Evolutionary conservation across 2,329 filamentous ascomycete genomes (phyloP), one percentile per base, ranked within the genome.

Genomic region (Aurifilum marmelostoma): DNA sequence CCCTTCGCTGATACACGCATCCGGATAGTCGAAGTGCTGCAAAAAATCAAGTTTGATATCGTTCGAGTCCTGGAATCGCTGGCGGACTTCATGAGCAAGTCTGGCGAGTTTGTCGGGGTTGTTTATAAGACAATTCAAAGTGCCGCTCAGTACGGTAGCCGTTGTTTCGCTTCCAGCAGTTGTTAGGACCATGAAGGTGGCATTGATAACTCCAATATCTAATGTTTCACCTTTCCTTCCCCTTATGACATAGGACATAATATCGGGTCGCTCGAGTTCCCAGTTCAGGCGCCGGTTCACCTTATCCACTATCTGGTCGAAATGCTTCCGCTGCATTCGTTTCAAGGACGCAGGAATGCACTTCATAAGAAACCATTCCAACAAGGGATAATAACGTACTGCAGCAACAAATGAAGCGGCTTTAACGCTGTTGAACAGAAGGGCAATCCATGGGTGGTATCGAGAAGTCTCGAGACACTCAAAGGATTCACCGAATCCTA

Each of bases 401-500:
- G 74, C 72, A 0, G 70, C 67, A 12, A 74, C 68, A 27, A 70
- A 75, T 1, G 71, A 68, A 3, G 73, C 72, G 1, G 73, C 73
- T 27, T 75, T 75, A 43, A 76, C 69, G 50, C 70, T 74, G 16
- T 73, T 70, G 65, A 76, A 77, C 1, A 77, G 27, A 0, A 76
- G 66, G 1, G 67, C 65, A n/a, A 75, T 71, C 78, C 77, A 80
- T 21, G 73, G 75, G 41, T 74, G 70, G 37, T 73, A 75, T 54
- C 34, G 47, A 66, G 75, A 76, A 37, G 73, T 72, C 50, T 75
- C 68, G 2, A 81, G 72, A 66, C 75, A 77, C 24, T 75, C 74
- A 71, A 82, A 82, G 1, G 79, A 77, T 66, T 83, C 79, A 2
- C 81, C 82, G 70, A 83, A 83, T 0, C 79, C 77, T 39, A 84